phyloP scores from a whole-genome alignment of 495 filamentous ascomycete species.

The Talaromyces thailandensis region DNA sequence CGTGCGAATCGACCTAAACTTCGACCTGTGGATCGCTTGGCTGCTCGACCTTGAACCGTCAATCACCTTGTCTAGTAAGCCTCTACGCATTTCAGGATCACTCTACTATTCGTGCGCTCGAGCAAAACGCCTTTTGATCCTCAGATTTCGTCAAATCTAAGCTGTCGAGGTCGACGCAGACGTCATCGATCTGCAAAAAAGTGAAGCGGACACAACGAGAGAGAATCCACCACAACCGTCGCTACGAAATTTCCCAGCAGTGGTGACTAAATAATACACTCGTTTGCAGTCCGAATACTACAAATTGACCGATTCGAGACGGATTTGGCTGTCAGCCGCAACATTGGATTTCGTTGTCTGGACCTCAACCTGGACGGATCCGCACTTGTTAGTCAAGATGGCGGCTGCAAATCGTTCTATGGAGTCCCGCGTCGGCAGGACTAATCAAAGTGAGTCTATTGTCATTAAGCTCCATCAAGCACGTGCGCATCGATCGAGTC shows the following conservation, averaged over 20 bases:
- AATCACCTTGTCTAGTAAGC: not conserved
- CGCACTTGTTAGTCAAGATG: not conserved
- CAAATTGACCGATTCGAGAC: not conserved
- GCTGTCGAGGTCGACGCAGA: not conserved
- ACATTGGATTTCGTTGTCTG: not conserved
- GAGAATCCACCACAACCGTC: not conserved
- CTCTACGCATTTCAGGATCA: not conserved
- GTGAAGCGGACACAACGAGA: not conserved
- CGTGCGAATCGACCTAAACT: not conserved
- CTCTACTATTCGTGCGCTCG: not conserved
- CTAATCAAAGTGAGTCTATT: constrained; percentile 65
- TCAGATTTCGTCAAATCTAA: not conserved
- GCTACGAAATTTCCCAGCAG: not conserved
- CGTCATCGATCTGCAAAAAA: not conserved
- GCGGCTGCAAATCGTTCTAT: constrained; percentile 43
- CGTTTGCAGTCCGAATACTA: not conserved
- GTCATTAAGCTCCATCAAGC: constrained; percentile 8
- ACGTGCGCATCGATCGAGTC: constrained; percentile 9
- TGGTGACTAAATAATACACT: not conserved
- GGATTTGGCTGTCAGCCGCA: not conserved
- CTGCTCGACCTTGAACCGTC: not conserved
- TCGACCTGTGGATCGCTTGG: not conserved
- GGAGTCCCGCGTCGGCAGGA: constrained; percentile 68
- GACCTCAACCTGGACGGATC: not conserved
- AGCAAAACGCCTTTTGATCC: not conserved